These are phyloP conservation scores for Komagataella ulmi DNA, from an alignment of 805 yeast genomes.

Conservation along the genomic window DNA sequence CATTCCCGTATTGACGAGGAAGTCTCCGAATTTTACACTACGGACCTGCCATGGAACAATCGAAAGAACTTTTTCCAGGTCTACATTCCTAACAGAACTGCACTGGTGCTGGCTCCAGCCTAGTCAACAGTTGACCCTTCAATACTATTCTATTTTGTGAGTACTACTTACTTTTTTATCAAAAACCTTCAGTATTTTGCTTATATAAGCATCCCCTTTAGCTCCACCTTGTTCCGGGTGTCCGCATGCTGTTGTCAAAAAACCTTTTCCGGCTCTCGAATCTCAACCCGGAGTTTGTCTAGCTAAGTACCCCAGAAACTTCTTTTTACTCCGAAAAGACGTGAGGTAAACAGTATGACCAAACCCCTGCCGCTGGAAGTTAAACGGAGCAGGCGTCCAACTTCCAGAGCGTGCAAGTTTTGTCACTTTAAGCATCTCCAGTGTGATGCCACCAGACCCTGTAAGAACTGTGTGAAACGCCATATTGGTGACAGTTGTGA, in stretches of 20 bases:
- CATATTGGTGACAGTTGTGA: constrained; percentile 40
- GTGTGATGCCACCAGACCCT: constrained; percentile 59
- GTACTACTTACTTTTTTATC: not conserved
- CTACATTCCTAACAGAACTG: constrained; percentile 69
- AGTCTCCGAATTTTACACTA: constrained; percentile 47
- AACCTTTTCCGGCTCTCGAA: not conserved
- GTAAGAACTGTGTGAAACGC: constrained; percentile 56
- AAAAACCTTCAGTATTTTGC: not conserved
- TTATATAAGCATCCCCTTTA: not conserved
- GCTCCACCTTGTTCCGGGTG: not conserved
- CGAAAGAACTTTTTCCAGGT: constrained; percentile 68
- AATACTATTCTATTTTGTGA: not conserved
- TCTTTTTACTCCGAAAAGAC: not conserved
- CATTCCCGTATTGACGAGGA: constrained; percentile 56
- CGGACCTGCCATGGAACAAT: constrained; percentile 68
- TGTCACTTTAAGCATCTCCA: constrained; percentile 67
- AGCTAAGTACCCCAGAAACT: not conserved
- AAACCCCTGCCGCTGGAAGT: constrained; percentile 41
- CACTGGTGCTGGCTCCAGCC: constrained; percentile 40
- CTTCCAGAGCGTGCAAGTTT: constrained; percentile 56
- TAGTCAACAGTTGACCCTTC: constrained; percentile 1
- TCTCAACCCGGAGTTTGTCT: not conserved
- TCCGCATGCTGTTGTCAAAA: not conserved
- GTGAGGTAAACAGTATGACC: constrained; percentile 30
- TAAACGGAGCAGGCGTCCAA: constrained; percentile 44